phyloP scores from a whole-genome alignment of 1,284 basidiomycete species.

The Ceratobasidium sp. region DNA sequence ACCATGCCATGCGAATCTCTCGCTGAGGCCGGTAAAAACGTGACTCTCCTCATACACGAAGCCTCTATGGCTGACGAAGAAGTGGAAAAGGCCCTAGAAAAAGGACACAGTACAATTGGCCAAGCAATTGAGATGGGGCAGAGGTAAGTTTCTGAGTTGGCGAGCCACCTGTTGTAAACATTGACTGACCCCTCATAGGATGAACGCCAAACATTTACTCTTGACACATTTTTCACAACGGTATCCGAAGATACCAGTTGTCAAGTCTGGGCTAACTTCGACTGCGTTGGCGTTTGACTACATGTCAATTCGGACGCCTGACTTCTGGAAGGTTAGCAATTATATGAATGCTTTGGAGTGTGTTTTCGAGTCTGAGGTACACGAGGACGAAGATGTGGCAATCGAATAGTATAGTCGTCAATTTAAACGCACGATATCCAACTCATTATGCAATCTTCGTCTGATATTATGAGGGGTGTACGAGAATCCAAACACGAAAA shows the following conservation, averaged over 20 bases:
- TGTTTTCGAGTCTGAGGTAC: neutral
- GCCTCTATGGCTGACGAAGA: conserved; percentile 86
- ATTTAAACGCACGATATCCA: neutral
- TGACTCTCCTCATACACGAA: conserved; percentile 91
- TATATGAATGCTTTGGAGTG: conserved; percentile 17
- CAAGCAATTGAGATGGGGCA: conserved; percentile 83
- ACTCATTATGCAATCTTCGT: no score
- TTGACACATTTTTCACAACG: conserved; percentile 96
- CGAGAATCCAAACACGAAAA: neutral
- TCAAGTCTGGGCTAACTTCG: conserved; percentile 14
- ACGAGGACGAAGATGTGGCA: conserved; percentile 21
- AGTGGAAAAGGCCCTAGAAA: conserved; percentile 66
- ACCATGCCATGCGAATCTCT: conserved; percentile 79
- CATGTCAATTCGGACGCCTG: conserved; percentile 18
- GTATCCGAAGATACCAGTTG: conserved; percentile 80
- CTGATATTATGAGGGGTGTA: neutral
- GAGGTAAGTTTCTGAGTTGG: conserved; percentile 54
- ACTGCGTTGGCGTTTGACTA: conserved; percentile 35
- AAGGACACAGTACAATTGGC: conserved; percentile 89
- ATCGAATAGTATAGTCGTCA: conserved; percentile 14
- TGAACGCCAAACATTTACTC: conserved; percentile 82
- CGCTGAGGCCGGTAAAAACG: conserved; percentile 67
- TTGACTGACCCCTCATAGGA: conserved; percentile 55
- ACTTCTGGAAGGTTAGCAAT: conserved; percentile 32
- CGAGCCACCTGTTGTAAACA: neutral